A percentile compares a stretch with the other conserved stretches of the same genome.
Conservation (phyloP, 495 filamentous ascomycete species). For the Penicillium ucsense region DNA sequence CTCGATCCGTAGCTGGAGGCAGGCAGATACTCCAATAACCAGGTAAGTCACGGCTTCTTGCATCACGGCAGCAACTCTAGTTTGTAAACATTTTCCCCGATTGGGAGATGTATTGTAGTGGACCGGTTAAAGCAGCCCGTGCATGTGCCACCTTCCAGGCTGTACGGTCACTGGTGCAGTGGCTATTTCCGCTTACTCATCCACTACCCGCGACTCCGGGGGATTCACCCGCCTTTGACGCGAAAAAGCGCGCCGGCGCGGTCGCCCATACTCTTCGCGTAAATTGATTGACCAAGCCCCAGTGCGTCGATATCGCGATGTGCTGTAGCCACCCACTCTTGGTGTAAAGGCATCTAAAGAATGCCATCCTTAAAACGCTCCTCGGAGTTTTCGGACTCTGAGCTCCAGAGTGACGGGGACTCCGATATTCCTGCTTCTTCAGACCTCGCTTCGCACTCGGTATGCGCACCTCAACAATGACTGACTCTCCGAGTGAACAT, state of each 20-base stretch:
- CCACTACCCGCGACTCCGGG: not conserved
- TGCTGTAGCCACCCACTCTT: not conserved
- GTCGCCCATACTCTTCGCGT: not conserved
- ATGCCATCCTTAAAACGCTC: conserved; percentile 40
- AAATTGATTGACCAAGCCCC: not conserved
- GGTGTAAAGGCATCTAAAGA: conserved; percentile 1
- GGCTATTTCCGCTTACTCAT: conserved; percentile 4
- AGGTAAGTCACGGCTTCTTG: too few relatives aligned
- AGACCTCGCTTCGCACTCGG: conserved; percentile 33
- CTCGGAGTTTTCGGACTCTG: conserved; percentile 34
- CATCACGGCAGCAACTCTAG: too few relatives aligned
- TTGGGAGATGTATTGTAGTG: too few relatives aligned
- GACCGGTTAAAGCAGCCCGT: too few relatives aligned
- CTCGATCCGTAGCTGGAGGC: too few relatives aligned
- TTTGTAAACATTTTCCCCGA: too few relatives aligned
- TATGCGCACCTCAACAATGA: conserved; percentile 15
- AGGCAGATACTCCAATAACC: too few relatives aligned
- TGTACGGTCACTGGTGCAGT: not conserved
- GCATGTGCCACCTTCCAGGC: too few relatives aligned
- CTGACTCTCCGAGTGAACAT: too few relatives aligned
- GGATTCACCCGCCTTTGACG: conserved; percentile 1
- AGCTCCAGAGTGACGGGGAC: conserved; percentile 25
- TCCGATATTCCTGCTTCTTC: conserved; percentile 30
- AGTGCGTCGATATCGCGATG: conserved; percentile 1
- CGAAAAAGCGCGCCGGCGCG: conserved; percentile 12